Evolutionary conservation across 768 basidiomycete species (phyloP), one percentile per base, ranked within the genome.

Genomic region (Termitomyces sp.): DNA sequence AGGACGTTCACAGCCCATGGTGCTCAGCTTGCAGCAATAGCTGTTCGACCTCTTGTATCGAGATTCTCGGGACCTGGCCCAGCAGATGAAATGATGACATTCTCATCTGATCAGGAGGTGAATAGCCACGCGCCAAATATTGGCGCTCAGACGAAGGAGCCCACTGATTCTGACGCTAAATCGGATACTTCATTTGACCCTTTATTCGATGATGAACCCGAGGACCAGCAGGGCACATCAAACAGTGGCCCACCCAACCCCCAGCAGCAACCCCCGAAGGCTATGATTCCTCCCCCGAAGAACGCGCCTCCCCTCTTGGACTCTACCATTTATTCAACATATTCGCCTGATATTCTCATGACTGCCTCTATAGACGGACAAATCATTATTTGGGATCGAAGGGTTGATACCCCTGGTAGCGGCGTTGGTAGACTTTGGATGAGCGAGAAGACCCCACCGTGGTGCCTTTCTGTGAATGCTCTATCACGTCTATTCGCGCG

Each of bases 291-390:
- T 15, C 80, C 84, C 24, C 88, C 90, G 0, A 92, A 89, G 70
- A 89, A 88, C 63, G 89, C 89, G 7, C 90, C 90, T 32, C 90
- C 91, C 0, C 74, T 92, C 20, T 76, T 97, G 38, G 85, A 91
- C 64, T 75, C 83, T 0, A 70, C 78, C 11, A 78, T 76, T 12
- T 93, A 88, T 66, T 70, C 81, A 13, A 75, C 80, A 12, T 92
- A 86, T 73, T 96, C 94, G 9, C 77, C 88, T 9, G 93, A 98
- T 70, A 70, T 96, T 20, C 74, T 98, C 32, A 82, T 99, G 84
- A 94, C 92, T 11, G 88, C 92, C 35, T 89, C 87, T 9, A 90
- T 96, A 66, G 96, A 98, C 67, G 96, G 97, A 2, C 92, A 96
- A 70, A 84, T 98, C 16, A 84, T 95, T 51, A 72, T 99, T 13